Evolutionary conservation across 768 basidiomycete genomes (phyloP), one percentile per base, ranked within the genome.

Genomic region (Pleurotus tuoliensis): DNA sequence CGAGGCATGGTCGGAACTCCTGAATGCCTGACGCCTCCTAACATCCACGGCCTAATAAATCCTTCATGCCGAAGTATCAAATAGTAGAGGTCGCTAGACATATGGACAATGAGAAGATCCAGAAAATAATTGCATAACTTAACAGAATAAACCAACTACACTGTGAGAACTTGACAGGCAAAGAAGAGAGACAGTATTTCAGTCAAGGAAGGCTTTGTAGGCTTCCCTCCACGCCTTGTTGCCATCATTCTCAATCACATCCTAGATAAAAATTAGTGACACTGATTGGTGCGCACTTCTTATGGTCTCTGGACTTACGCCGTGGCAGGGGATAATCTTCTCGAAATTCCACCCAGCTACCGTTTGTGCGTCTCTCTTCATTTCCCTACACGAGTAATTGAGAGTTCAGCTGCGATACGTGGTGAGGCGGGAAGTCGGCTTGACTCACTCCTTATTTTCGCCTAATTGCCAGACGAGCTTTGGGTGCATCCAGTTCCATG

Each of bases 341-440:
- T 85, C 77, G 64, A 90, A 89, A 61, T 86, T 82, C 92, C 92
- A 93, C 0, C 68, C 75, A 1, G 81, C 76, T 2, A 93, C 89
- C 1, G 76, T 82, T 62, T 76, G 80, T 4, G 80, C 84, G 59
- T 88, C 84, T 18, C 80, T 75, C 45, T 74, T 76, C 87, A 90
- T 90, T 6, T 72, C 73, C 5, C 78, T 79, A 41, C 41, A 25
- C 20, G 58, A 25, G 45, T 13, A 60, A 63, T 57, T 47, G 18
- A n/a, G 30, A 3, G 30, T 44, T 22, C 37, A 40, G 15, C 8
- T 39, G 44, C 5, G 11, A 25, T 25, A 25, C 5, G 8, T 34
- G 30, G 11, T 34, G 30, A 34, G 30, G 30, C 30, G 24, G 24
- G 24, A 25, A 25, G 24, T 5, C 24, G 30, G 11, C 30, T 34